Evolutionary conservation across 495 filamentous ascomycete genomes (phyloP).

Genomic region (Apiosordaria backusii): DNA sequence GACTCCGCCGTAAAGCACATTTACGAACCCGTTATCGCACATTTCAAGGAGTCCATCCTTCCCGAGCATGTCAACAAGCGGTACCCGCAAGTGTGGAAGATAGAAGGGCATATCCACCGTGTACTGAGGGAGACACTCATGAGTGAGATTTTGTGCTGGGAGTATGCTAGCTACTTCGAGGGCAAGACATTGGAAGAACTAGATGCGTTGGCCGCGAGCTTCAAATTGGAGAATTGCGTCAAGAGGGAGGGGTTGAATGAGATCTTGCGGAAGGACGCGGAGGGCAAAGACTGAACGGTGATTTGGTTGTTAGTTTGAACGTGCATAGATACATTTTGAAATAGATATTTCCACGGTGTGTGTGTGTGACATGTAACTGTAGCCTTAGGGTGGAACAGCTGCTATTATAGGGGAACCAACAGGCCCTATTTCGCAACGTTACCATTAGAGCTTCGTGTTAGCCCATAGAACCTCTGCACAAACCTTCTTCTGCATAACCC

Average conservation of each 20-base stretch:
- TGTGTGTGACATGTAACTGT: no score
- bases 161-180: conserved; percentile 56
- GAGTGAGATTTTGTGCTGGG: conserved; percentile 49
- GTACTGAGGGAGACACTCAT: conserved; percentile 53
- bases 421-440: no score
- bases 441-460: no score
- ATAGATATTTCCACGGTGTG: no score
- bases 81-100: conserved; percentile 55
- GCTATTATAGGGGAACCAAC: no score
- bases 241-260: conserved; percentile 54
- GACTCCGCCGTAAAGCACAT: conserved; percentile 28
- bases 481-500: no score
- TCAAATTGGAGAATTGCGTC: conserved; percentile 56
- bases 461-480: no score
- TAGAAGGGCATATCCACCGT: conserved; percentile 54
- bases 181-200: conserved; percentile 53
- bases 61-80: conserved; percentile 33
- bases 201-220: conserved; percentile 55
- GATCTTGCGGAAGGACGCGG: conserved; percentile 37
- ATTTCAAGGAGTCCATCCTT: conserved; percentile 27
- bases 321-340: no score
- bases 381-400: no score
- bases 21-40: conserved; percentile 30
- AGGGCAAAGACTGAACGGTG: no score
- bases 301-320: no score